Evolutionary conservation across 148 eudicot species (phyloP), one percentile per base, ranked within the genome.

Genomic region (Vaccinium darrowii): DNA sequence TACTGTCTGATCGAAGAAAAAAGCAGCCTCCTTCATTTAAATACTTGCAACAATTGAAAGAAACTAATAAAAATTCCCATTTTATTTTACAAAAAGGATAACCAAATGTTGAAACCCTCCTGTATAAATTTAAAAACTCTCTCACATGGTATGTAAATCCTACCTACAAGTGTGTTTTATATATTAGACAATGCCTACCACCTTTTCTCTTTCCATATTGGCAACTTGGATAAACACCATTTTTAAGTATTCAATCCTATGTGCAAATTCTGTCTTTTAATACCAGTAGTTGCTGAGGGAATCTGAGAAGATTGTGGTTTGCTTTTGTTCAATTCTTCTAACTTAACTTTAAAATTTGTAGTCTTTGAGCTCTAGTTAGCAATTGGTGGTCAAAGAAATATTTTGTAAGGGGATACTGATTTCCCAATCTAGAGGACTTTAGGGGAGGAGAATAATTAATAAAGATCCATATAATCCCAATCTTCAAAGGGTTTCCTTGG

Each of bases 361-460:
- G 74, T 27, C 8, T 69, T 69, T 30, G 74, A 30, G 7, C 74
- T 27, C 36, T 30, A 69, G 56, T 13, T 27, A 19, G 78, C 53
- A 2, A 43, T 3, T 75, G 78, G 78, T 43, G 78, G 78, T 75
- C 78, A 75, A 75, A 75, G 51, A 75, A 75, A 75, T 75, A 19
- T 75, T 75, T 18, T 75, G 52, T 75, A 43, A 43, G 43, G 25
- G 27, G 23, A 43, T 43, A 43, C 6, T 43, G 78, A 75, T 75
- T 75, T 52, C 52, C 78, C 78, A 75, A 75, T 75, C 78, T 75
- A 43, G 78, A 75, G 52, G 52, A 75, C 78, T 75, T 75, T 75
- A 2, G 78, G 23, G 10, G 78, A 21, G 21, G 78, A 39, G 78
- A 39, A 2, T 36, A 36, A 36, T 36, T 75, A 19, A 36, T 43